A percentile compares a stretch with the other conserved stretches of the same genome.
These are phyloP conservation scores for Suillus decipiens DNA, from an alignment of 768 basidiomycete genomes.

Conservation along the genomic window DNA sequence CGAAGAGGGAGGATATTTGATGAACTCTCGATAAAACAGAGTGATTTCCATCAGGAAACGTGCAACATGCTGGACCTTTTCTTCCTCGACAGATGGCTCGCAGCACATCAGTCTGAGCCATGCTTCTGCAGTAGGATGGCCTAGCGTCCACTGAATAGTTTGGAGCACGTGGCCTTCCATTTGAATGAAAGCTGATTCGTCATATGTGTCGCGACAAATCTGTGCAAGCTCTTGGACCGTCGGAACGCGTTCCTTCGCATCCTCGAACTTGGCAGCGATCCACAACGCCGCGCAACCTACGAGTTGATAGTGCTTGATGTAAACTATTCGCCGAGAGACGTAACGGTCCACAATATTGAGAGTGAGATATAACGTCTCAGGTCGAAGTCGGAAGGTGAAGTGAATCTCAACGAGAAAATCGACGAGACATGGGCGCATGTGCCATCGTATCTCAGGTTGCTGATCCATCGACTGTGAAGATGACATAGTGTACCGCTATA, in stretches of 20 bases:
- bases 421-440: conserved; percentile 98
- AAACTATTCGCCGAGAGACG: conserved; percentile 97
- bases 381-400: conserved; percentile 95
- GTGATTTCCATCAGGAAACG: conserved; percentile 99
- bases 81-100: conserved; percentile 75
- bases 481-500: conserved; percentile 80
- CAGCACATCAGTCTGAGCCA: conserved; percentile 90
- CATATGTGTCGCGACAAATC: conserved; percentile 96
- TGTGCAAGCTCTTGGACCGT: conserved; percentile 92
- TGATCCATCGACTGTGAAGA: conserved; percentile 98
- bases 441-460: conserved; percentile 98
- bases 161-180: conserved; percentile 98
- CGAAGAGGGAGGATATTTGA: conserved; percentile 80
- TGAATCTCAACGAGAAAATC: conserved; percentile 99
- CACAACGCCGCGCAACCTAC: conserved; percentile 98
- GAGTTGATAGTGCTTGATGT: conserved; percentile 98
- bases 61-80: conserved; percentile 92
- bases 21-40: conserved; percentile 94
- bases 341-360: conserved; percentile 99
- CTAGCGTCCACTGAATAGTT: conserved; percentile 95
- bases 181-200: conserved; percentile 96
- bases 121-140: conserved; percentile 96
- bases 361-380: conserved; percentile 97
- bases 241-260: conserved; percentile 97
- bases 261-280: conserved; percentile 99